Evolutionary conservation across 106 monocot species (phyloP), one percentile per base, ranked within the genome.

Genomic region (Dendrobium catenatum): DNA sequence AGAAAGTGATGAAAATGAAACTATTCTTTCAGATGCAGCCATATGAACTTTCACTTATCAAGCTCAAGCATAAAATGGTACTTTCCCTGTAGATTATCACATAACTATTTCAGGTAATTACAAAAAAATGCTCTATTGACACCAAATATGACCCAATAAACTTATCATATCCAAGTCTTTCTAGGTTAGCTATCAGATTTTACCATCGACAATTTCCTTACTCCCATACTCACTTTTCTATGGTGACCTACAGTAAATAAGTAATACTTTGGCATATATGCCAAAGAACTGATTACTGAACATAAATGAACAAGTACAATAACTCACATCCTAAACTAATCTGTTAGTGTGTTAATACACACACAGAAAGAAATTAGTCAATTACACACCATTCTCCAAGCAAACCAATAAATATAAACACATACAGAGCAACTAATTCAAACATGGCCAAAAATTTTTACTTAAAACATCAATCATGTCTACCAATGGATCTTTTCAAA

Each of bases 1-100:
- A 46, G 84, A 42, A 20, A 85, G 42, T 55, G 88, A 90, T 75
- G 86, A 55, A 85, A 85, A 80, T 9, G 85, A 75, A 81, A 80
- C 58, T 67, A 76, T 79, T 41, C 81, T 77, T 67, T 80, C 80
- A 22, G 84, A 81, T 79, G 79, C 77, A 26, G 40, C 77, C 79
- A 89, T 83, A 42, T 46, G 13, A 31, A 73, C 55, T 40, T 42
- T 75, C 41, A 77, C 47, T 68, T 40, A 19, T 47, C 74, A 66
- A 37, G 47, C 44, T 47, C 20, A 78, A 43, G 18, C 59, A 82
- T n/a, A 26, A 37, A 58, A 44, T 4, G 42, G 31, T 42, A 20
- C n/a, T 78, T 78, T 76, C 22, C 43, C 76, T 76, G 76, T 24
- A 48, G 24, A 76, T 76, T 47, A 76, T 76, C 26, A 27, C 13